These are phyloP conservation scores for Fusarium tanahbumbuense DNA, from an alignment of 2,329 filamentous ascomycete species.

Conservation along the genomic window DNA sequence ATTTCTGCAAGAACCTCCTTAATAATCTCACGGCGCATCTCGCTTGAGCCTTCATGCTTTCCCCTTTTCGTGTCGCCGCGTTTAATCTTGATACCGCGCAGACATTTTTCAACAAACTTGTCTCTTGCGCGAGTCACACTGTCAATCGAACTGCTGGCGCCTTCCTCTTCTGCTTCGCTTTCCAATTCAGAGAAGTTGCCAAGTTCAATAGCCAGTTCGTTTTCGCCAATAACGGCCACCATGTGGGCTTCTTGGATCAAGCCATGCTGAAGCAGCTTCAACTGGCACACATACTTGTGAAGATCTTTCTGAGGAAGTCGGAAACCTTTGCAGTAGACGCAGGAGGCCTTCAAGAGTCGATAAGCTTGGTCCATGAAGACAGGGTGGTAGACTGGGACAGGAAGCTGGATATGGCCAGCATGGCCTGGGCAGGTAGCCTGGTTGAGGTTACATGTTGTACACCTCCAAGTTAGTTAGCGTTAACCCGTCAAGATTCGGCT, in stretches of 20 bases:
- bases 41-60: conserved; percentile 86
- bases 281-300: conserved; percentile 83
- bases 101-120: conserved; percentile 77
- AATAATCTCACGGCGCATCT: conserved; percentile 79
- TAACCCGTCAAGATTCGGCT: conserved; percentile 1
- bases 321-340: conserved; percentile 89
- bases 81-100: conserved; percentile 68
- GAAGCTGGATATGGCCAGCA: conserved; percentile 93
- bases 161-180: conserved; percentile 74
- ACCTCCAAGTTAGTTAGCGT: conserved; percentile 63
- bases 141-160: conserved; percentile 62
- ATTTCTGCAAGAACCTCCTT: conserved; percentile 85
- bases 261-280: conserved; percentile 87
- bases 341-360: conserved; percentile 86
- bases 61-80: conserved; percentile 64
- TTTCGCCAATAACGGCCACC: conserved; percentile 65
- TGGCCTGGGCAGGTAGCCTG: conserved; percentile 89
- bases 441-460: conserved; percentile 90
- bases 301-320: conserved; percentile 81
- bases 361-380: conserved; percentile 94
- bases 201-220: conserved; percentile 53
- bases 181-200: conserved; percentile 55
- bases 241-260: conserved; percentile 75
- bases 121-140: conserved; percentile 64
- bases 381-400: conserved; percentile 94